phyloP scores from a whole-genome alignment of 106 monocot genomes.

The Phalaenopsis equestris region DNA sequence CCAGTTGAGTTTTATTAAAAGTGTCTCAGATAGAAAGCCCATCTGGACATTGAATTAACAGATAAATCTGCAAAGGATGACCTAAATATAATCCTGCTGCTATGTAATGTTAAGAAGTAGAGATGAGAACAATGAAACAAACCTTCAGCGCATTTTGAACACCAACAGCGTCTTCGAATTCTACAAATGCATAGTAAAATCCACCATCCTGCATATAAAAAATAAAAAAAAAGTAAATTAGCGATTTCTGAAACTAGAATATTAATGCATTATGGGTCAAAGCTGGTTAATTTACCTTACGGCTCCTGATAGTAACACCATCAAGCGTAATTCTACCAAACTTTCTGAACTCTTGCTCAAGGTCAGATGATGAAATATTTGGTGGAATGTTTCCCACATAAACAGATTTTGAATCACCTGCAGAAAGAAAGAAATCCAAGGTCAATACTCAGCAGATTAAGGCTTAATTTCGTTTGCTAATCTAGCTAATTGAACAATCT shows the following conservation, averaged over 20 bases:
- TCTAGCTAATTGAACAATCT: too few relatives aligned
- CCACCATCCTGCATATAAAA: constrained; percentile 53
- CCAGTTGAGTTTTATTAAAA: too few relatives aligned
- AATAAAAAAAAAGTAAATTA: background rate
- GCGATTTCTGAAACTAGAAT: background rate
- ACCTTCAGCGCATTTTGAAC: constrained; percentile 84
- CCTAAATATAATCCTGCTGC: too few relatives aligned
- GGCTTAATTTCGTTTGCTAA: too few relatives aligned
- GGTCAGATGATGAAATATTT: constrained; percentile 32
- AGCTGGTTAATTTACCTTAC: constrained; percentile 42
- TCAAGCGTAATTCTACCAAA: constrained; percentile 52
- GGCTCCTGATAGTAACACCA: constrained; percentile 48
- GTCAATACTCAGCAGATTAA: too few relatives aligned
- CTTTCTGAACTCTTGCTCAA: constrained; percentile 59
- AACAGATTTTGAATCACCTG: constrained; percentile 74
- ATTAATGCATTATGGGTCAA: background rate
- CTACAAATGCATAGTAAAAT: constrained; percentile 67
- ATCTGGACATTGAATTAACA: too few relatives aligned
- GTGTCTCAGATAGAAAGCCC: too few relatives aligned
- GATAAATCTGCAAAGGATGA: too few relatives aligned
- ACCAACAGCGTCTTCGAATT: constrained; percentile 58
- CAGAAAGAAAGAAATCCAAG: background rate
- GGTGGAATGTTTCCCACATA: constrained; percentile 64
- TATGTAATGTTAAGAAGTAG: background rate
- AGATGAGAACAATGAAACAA: background rate